Evolutionary conservation across 495 filamentous ascomycete genomes (phyloP), one percentile per base, ranked within the genome.

Genomic region (Xylaria grammica): DNA sequence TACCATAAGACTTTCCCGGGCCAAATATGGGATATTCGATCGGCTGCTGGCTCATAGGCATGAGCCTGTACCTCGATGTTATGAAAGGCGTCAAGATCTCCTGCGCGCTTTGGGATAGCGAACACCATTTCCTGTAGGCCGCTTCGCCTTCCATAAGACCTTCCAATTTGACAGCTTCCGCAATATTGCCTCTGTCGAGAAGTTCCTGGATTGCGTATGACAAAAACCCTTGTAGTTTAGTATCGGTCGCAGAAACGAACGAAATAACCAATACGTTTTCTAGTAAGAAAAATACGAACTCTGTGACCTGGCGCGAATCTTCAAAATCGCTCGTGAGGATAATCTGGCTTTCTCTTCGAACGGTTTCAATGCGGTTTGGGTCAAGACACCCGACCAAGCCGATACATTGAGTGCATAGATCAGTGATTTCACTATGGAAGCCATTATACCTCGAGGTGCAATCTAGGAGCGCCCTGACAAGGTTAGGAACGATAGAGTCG

Each of bases 201-300:
- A 99, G 82, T 68, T 95, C 90, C 75, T 99, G 95, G 89, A 98
- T 97, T 2, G 89, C 90, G 72, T 88, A 98, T 15, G 93, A 91
- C 17, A 99, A 81, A 72, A 96, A 97, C 1, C 92, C 92, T 72
- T 97, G 94, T 19, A 91, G 84, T 69, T 87, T 88, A 0, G 93
- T 89, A 70, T 97, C 95, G 2, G 87, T 93, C 10, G 91, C 89
- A 2, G 93, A 94, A 36, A 94, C 79, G 72, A 99, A 99, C 13
- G 93, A 89, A 67, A 93, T 91, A 54, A 98, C 92, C 24, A 98
- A 79, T 1, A 96, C 89, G 70, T 95, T 84, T 67, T 96, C 90
- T 8, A 99, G 83, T 48, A 95, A 80, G 67, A 92, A 94, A 13
- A 93, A 81, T 8, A 93, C 86, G 71, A 97, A 99, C 64, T 95